These are phyloP conservation scores for Monilinia polystroma DNA, from an alignment of 2,329 filamentous ascomycete species.

Conservation along the genomic window DNA sequence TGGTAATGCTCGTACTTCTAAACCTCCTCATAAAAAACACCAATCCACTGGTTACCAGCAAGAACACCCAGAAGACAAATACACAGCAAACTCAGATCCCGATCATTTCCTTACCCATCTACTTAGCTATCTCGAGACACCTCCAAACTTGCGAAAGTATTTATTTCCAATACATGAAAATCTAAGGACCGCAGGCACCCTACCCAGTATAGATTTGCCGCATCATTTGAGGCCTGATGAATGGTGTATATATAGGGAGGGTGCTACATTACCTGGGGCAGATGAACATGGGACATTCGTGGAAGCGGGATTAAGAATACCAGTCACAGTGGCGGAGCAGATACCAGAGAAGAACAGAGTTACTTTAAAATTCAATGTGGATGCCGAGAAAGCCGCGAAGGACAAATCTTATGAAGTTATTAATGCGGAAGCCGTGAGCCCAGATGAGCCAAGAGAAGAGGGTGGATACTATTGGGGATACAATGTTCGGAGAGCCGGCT, in stretches of 20 bases:
- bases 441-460: slow-evolving; percentile 67
- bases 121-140: slow-evolving; percentile 78
- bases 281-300: slow-evolving; percentile 51
- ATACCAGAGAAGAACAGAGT: slow-evolving; percentile 72
- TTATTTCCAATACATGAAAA: slow-evolving; percentile 80
- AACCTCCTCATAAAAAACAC: slow-evolving; percentile 30
- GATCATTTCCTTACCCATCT: slow-evolving; percentile 78
- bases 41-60: slow-evolving; percentile 43
- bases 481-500: slow-evolving; percentile 62
- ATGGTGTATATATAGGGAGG: slow-evolving; percentile 78
- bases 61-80: slow-evolving; percentile 45
- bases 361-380: slow-evolving; percentile 63
- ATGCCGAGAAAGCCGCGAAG: slow-evolving; percentile 43
- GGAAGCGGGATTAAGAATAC: slow-evolving; percentile 56
- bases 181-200: slow-evolving; percentile 66
- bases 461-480: slow-evolving; percentile 88
- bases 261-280: slow-evolving; percentile 58
- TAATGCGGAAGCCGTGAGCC: slow-evolving; percentile 61
- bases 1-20: slow-evolving; percentile 44
- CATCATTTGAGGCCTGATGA: slow-evolving; percentile 76
- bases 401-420: slow-evolving; percentile 32
- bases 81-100: slow-evolving; percentile 70
- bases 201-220: slow-evolving; percentile 80
- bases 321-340: slow-evolving; percentile 44
- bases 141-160: slow-evolving; percentile 73